Conservation (phyloP, 495 filamentous ascomycete genomes). For the Extremus antarcticus region DNA sequence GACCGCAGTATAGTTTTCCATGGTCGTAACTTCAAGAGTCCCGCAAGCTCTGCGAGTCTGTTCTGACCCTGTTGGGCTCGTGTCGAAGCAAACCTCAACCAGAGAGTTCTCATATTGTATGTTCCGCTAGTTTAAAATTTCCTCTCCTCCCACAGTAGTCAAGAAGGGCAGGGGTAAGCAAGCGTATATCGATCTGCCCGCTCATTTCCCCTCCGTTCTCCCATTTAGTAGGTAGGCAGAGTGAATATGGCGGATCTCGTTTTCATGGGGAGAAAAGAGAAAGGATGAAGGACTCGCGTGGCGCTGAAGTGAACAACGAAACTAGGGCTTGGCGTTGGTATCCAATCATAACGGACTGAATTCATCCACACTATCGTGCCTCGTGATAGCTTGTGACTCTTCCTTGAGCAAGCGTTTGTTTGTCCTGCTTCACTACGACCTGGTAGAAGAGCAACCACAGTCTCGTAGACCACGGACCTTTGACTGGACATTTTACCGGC, state of each 20-base stretch:
- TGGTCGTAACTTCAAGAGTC: too few relatives aligned
- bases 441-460: too few relatives aligned
- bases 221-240: constrained; percentile 54
- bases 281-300: not conserved
- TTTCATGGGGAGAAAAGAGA: constrained; percentile 44
- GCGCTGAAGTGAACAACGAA: not conserved
- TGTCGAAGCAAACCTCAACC: too few relatives aligned
- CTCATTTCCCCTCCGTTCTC: constrained; percentile 65
- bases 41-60: too few relatives aligned
- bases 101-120: not conserved
- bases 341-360: too few relatives aligned
- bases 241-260: constrained; percentile 67
- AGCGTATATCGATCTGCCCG: constrained; percentile 47
- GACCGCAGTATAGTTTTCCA: too few relatives aligned
- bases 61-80: too few relatives aligned
- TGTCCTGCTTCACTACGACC: too few relatives aligned
- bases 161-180: constrained; percentile 26
- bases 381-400: not conserved
- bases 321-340: not conserved
- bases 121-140: constrained; percentile 22
- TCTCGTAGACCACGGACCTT: not conserved
- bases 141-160: constrained; percentile 19
- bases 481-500: too few relatives aligned
- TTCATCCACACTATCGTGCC: too few relatives aligned
- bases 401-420: too few relatives aligned